Conservation (phyloP, 2,329 filamentous ascomycete species). For the Cladophialophora exuberans region DNA sequence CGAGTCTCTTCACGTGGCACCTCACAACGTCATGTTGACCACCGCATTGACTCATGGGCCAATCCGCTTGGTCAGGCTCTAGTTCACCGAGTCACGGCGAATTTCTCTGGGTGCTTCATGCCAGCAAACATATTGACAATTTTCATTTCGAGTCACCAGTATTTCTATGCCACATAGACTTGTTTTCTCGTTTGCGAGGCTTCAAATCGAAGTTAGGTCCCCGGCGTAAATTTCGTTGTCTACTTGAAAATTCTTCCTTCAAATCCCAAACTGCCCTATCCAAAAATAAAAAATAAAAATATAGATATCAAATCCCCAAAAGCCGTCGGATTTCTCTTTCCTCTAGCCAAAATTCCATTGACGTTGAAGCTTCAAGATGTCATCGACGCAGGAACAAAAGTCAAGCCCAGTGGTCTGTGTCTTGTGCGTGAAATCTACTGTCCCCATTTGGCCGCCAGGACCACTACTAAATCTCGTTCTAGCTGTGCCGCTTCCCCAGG, state of each 20-base stretch:
- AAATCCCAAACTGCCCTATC: neutral
- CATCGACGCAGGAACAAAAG: conserved; percentile 62
- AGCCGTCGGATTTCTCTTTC: neutral
- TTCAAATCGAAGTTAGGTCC: neutral
- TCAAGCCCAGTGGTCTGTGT: conserved; percentile 76
- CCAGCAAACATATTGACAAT: neutral
- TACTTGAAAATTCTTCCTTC: neutral
- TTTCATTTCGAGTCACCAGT: neutral
- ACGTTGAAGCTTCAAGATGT: neutral
- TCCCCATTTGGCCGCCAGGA: neutral
- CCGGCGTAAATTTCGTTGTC: neutral
- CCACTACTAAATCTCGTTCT: conserved; percentile 29
- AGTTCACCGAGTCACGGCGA: too few species aligned
- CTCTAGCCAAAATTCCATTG: too few species aligned
- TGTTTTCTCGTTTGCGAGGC: neutral
- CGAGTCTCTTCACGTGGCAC: conserved; percentile 13
- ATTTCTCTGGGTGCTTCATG: conserved; percentile 2
- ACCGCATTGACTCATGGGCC: conserved; percentile 24
- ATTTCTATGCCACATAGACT: neutral
- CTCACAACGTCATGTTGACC: conserved; percentile 26
- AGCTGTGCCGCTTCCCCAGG: conserved; percentile 83
- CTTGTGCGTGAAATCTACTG: conserved; percentile 59
- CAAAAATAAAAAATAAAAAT: neutral
- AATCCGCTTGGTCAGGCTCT: too few species aligned
- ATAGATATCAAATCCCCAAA: neutral